A percentile compares a stretch with the other conserved stretches of the same genome.
Conservation (phyloP, 345 rosid genomes). For the Salix purpurea region DNA sequence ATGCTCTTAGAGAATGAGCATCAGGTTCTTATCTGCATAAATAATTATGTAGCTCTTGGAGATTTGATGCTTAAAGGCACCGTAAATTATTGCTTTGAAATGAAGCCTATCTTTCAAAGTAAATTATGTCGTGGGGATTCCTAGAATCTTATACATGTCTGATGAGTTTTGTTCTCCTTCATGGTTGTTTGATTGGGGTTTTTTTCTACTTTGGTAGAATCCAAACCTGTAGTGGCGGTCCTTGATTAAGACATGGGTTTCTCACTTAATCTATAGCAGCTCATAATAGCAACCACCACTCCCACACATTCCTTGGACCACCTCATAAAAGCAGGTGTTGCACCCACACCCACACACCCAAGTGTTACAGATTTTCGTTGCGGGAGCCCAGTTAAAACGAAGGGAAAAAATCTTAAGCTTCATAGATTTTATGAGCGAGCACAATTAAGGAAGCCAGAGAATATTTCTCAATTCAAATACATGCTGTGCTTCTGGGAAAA, state of each 20-base stretch:
- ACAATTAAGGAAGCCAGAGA: conserved; percentile 12
- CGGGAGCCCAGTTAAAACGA: background rate
- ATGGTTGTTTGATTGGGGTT: background rate
- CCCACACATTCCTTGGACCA: conserved; percentile 24
- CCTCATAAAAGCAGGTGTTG: background rate
- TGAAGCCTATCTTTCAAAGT: conserved; percentile 20
- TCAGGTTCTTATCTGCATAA: conserved; percentile 47
- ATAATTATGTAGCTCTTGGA: conserved; percentile 12
- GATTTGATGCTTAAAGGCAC: conserved; percentile 42
- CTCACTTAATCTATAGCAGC: background rate
- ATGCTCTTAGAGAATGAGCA: conserved; percentile 25
- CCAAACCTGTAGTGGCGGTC: conserved; percentile 30
- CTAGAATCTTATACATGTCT: conserved; percentile 21
- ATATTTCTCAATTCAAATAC: conserved; percentile 10
- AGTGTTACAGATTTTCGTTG: background rate
- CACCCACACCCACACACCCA: background rate
- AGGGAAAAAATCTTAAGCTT: conserved; percentile 1
- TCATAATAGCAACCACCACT: background rate
- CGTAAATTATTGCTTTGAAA: conserved; percentile 37
- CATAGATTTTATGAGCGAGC: conserved; percentile 9
- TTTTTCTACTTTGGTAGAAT: conserved; percentile 11
- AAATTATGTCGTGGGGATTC: conserved; percentile 25
- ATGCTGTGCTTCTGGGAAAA: background rate
- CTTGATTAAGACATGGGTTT: conserved; percentile 10
- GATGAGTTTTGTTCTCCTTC: background rate